Evolutionary conservation across 2,329 filamentous ascomycete species (phyloP).

Genomic region (Colletotrichum musicola): DNA sequence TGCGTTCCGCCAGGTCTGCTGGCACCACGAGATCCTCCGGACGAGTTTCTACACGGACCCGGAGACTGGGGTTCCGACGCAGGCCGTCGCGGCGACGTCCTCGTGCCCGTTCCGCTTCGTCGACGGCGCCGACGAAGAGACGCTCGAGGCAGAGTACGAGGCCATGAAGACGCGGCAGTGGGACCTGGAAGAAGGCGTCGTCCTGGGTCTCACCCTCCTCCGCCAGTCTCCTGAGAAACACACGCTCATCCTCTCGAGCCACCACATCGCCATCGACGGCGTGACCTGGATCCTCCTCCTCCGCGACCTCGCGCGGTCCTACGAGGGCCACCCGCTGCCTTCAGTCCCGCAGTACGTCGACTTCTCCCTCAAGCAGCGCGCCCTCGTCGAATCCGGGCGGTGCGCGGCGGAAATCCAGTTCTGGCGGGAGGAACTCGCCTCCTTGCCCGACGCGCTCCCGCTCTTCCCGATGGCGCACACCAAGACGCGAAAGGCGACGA

Average conservation of each 20-base stretch:
- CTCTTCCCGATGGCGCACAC: conserved; percentile 46
- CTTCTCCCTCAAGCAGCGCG: conserved; percentile 49
- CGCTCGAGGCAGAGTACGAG: not conserved
- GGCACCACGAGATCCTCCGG: conserved; percentile 50
- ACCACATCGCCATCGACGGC: conserved; percentile 66
- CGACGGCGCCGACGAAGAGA: not conserved
- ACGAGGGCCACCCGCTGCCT: conserved; percentile 47
- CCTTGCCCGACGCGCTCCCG: conserved; percentile 47
- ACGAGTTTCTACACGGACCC: conserved; percentile 45
- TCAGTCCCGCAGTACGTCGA: conserved; percentile 50
- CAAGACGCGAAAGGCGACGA: conserved; percentile 4
- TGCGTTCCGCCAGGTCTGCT: conserved; percentile 48
- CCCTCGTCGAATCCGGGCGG: conserved; percentile 44
- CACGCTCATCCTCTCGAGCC: conserved; percentile 57
- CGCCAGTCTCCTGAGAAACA: conserved; percentile 41
- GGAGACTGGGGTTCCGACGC: not conserved
- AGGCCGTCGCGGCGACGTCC: conserved; percentile 11
- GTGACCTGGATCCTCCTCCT: conserved; percentile 58
- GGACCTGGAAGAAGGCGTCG: conserved; percentile 7
- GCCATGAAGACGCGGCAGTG: not conserved
- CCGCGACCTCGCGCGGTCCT: conserved; percentile 57
- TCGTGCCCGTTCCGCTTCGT: conserved; percentile 1
- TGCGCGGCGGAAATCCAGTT: conserved; percentile 48
- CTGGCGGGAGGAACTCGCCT: conserved; percentile 45
- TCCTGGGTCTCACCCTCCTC: not conserved